Base-by-base conservation (phyloP, 2,329 filamentous ascomycete genomes). In the Immersiporthe knoxdaviesiana region DNA sequence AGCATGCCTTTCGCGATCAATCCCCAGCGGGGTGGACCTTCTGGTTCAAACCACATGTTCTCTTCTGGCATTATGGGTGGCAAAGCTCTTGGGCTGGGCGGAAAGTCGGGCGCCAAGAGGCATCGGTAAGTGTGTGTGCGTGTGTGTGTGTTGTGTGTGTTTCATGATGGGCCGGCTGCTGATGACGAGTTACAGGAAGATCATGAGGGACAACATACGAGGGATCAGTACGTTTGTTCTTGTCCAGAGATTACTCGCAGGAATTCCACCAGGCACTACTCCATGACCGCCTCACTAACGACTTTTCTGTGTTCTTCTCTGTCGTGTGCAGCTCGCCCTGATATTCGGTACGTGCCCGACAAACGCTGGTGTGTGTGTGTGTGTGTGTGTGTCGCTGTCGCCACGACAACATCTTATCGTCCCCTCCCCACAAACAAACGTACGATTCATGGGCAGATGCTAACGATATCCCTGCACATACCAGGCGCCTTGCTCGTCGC, bases 401-500 rank as follows among this genome's bases (percentile, higher is more conserved):
- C 41, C 44, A 44, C 44, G 24, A 62, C 44, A 62, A 65, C 63
- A 54, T 24, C 35, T 14, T 30, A 7, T 16, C 3, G 7, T 32
- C 21, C 16, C 41, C 44, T 32, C 35, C 37, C 14, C 32, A 41
- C 52, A 32, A 32, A 27, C 35, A 60, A 58, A 39, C 58, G 10
- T 39, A 39, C n/a, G n/a, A 37, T 41, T 14, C 18, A 12, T 62
- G 39, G 30, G 37, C 37, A 37, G 32, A 24, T 56, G 59, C 63
- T 70, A 32, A 70, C 44, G 21, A 14, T 4, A 21, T 39, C 18
- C n/a, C 6, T 44, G 12, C 7, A 56, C 10, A 3, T n/a, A 47
- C 8, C 69, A 90, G 91, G 73, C 89, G 92, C 54, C 79, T 95
- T 0, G 92, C 92, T 1, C 87, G 92, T 7, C 88, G 92, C 8